Base-by-base conservation (phyloP, 2,329 filamentous ascomycete genomes). In the Periconia digitata region DNA sequence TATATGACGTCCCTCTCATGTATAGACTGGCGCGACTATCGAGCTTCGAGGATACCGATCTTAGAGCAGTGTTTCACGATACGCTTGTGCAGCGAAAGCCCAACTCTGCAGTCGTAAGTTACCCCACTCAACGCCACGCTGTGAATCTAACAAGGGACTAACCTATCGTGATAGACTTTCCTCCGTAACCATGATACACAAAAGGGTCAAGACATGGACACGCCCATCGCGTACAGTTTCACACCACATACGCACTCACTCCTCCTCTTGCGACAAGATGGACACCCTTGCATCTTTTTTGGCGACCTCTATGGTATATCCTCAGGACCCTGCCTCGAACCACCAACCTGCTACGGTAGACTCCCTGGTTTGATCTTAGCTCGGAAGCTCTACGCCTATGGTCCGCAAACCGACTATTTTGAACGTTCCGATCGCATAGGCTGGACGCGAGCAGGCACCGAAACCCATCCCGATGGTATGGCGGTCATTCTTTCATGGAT, bases 141-240 rank as follows among this genome's bases (percentile, higher is more conserved):
- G n/a, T n/a, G n/a, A n/a, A n/a, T n/a, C n/a, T n/a, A n/a, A n/a
- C n/a, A n/a, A n/a, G n/a, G n/a, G n/a, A n/a, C n/a, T n/a, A n/a
- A n/a, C 43, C 27, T 37, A 36, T 20, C 4, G 24, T 13, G 12
- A 2, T 38, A 81, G 74, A 87, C 84, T 0, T 76, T 87, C 8
- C 83, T 88, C 2, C 81, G 81, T 67, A 87, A 85, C 63, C 85
- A 88, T 66, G 85, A 88, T 63, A 87, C 85, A 0, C 68, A 82
- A 21, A 50, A 47, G 20, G 53, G 71, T 76, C 82, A 74, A 20
- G 44, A 51, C 1, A 73, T 84, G 36, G 81, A 80, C 60, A 79
- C 81, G 0, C 79, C 80, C 1, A 80, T 89, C 41, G 75, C 80
- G 40, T 72, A 76, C 18, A 83, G 79, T 69, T 86, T 89, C 72